Base-by-base conservation (phyloP, 371 early-diverging fungal species). In the Fennellomyces sp. region DNA sequence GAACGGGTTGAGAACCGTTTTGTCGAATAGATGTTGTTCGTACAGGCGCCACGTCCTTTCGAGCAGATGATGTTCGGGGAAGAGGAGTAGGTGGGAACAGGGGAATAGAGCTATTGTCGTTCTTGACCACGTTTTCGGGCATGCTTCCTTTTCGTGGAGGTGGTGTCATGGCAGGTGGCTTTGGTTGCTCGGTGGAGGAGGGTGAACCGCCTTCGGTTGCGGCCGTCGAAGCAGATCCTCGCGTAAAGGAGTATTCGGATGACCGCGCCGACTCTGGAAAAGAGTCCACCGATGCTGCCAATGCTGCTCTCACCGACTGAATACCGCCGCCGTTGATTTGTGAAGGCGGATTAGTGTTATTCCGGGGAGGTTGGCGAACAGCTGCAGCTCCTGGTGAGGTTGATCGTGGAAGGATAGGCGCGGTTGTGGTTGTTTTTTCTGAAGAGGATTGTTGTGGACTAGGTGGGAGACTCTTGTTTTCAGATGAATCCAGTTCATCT, bases 281-380 rank as follows among this genome's bases (percentile, higher is more conserved):
- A 12, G 58, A 52, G 28, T 52, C 38, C 12, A 47, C 13, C 29
- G 66, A 7, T 41, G 58, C 42, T 29, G 62, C 13, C 35, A 56
- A 21, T 17, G 60, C 26, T 26, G 60, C 28, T 60, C 47, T 15
- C 51, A 58, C 25, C 19, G 60, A 30, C 21, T 27, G 45, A 12
- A 45, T 19, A 13, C 35, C 13, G 35, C 6, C 35, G 13, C 35
- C 13, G n/a, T 45, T 45, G 21, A 23, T 21, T 45, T 17, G 19
- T 21, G 45, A 25, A 39, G 10, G 39, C 15, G 6, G 35, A 23
- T 10, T 5, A 23, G 8, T 21, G 1, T 45, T 45, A 12, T 45
- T 23, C 3, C 10, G 23, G 23, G 45, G n/a, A 15, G 19, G 45
- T 36, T 5, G 23, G 19, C n/a, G 60, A 38, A 19, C 17, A n/a